A percentile compares a stretch with the other conserved stretches of the same genome.
Conservation (phyloP, 345 rosid genomes). For the Hirschfeldia incana region DNA sequence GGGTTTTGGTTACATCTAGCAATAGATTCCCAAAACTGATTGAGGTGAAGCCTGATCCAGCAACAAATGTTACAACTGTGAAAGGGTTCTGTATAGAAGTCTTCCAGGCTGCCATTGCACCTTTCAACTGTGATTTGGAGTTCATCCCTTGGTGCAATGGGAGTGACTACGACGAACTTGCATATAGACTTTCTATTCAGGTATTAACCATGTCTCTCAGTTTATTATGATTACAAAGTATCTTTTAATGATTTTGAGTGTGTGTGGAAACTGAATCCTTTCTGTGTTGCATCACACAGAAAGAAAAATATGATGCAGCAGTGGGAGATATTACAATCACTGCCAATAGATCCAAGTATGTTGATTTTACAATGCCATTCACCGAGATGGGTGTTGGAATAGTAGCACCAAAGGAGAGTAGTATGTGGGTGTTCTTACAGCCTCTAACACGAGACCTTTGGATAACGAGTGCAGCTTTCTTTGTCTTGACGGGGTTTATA, state of each 20-base stretch:
- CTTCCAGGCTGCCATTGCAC: slow-evolving; percentile 14
- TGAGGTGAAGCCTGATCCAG: slow-evolving; percentile 6
- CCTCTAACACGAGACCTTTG: slow-evolving; percentile 54
- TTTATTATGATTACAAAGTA: background rate
- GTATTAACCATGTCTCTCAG: slow-evolving; percentile 16
- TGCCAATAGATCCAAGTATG: slow-evolving; percentile 35
- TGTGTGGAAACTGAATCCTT: too few species aligned
- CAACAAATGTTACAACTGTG: background rate
- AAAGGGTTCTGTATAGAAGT: slow-evolving; percentile 38
- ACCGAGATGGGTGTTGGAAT: slow-evolving; percentile 47
- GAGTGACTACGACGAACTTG: slow-evolving; percentile 32
- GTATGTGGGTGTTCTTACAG: slow-evolving; percentile 55
- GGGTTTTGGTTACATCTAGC: slow-evolving; percentile 43
- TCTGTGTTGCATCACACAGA: slow-evolving; percentile 9
- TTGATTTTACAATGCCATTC: slow-evolving; percentile 52
- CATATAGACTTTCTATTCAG: slow-evolving; percentile 16
- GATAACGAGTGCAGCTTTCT: slow-evolving; percentile 43
- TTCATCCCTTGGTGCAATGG: slow-evolving; percentile 30
- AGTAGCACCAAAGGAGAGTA: slow-evolving; percentile 42
- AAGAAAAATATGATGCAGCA: slow-evolving; percentile 45
- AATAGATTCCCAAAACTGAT: slow-evolving; percentile 34
- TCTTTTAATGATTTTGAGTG: background rate
- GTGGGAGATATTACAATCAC: slow-evolving; percentile 54
- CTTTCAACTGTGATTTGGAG: slow-evolving; percentile 26
- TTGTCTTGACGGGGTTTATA: slow-evolving; percentile 45